Evolutionary conservation across 2,329 filamentous ascomycete genomes (phyloP), one percentile per base, ranked within the genome.

Genomic region (Colletotrichum shisoi): DNA sequence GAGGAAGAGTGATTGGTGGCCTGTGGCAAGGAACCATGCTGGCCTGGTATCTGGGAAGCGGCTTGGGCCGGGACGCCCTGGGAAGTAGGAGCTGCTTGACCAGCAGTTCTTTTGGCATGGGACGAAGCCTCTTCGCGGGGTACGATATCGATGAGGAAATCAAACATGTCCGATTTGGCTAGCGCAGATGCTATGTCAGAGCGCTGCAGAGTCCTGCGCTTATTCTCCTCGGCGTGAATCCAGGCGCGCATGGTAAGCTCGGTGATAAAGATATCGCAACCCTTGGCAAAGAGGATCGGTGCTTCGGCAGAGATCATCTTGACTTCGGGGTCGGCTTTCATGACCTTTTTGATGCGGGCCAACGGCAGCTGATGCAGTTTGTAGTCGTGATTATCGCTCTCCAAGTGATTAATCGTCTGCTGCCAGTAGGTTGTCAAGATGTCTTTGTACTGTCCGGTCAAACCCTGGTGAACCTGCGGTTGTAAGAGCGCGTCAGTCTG

Each of bases 231-330:
- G 17, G 95, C 95, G 74, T 99, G 95, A 71, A 99, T 99, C 95
- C 95, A 99, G 53, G 95, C 95, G 71, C 95, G 92, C 95, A 99
- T 99, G 8, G 95, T 99, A 69, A 99, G 84, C 80, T 99, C 95
- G 1, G 94, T 97, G 76, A 99, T 99, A 81, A 99, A 99, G 76
- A 98, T 97, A 76, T 99, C 95, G 79, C 95, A 98, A 44, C 94
- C 95, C 80, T 99, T 99, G 58, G 95, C 95, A 75, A 99, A 99
- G 15, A 99, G 84, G 72, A 99, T 99, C 1, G 95, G 95, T 1
- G 95, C 95, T 80, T 99, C 95, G 9, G 95, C 95, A 4, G 94
- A 98, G 70, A 99, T 99, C 95, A 99, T 99, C 83, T 99, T 99
- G 54, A 99, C 95, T 74, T 99, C 95, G 0, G 95, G 95, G 73